These are phyloP conservation scores for Amniculicola lignicola DNA, from an alignment of 495 filamentous ascomycete genomes.

Conservation along the genomic window DNA sequence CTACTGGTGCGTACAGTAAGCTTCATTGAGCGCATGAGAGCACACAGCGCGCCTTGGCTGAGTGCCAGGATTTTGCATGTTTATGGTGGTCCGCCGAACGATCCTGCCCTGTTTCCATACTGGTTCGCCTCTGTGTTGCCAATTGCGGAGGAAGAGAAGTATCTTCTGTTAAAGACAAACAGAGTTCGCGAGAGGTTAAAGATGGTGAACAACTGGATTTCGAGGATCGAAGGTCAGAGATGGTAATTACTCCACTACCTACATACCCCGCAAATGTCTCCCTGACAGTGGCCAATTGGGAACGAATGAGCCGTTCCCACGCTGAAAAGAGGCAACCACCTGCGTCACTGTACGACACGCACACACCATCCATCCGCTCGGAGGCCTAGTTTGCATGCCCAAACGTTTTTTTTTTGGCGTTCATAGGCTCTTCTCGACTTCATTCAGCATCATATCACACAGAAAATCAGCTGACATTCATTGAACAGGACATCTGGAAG, in stretches of 20 bases:
- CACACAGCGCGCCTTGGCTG: constrained; percentile 67
- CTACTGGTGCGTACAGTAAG: constrained; percentile 60
- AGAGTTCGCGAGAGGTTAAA: constrained; percentile 80
- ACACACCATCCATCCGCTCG: too few relatives aligned
- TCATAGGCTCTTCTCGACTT: neutral
- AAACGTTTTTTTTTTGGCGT: neutral
- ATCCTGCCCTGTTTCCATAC: constrained; percentile 77
- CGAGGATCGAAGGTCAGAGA: constrained; percentile 65
- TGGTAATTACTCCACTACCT: constrained; percentile 55
- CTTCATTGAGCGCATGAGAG: constrained; percentile 66
- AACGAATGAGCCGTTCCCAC: too few relatives aligned
- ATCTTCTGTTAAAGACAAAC: constrained; percentile 62
- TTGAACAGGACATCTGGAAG: constrained; percentile 15
- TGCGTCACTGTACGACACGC: too few relatives aligned
- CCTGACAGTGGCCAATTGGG: too few relatives aligned
- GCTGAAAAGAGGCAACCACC: too few relatives aligned
- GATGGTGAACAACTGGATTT: constrained; percentile 72
- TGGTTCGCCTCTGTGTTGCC: constrained; percentile 86
- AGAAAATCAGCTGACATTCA: neutral
- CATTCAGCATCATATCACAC: neutral
- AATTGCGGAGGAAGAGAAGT: constrained; percentile 73
- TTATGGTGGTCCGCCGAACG: constrained; percentile 73
- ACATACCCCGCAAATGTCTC: neutral
- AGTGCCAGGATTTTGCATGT: constrained; percentile 62
- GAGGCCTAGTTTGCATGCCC: too few relatives aligned